Percentiles rank a stretch among this genome's conserved stretches.
Evolutionary conservation across 805 yeast species (phyloP).

Genomic region (Candida tammaniensis): DNA sequence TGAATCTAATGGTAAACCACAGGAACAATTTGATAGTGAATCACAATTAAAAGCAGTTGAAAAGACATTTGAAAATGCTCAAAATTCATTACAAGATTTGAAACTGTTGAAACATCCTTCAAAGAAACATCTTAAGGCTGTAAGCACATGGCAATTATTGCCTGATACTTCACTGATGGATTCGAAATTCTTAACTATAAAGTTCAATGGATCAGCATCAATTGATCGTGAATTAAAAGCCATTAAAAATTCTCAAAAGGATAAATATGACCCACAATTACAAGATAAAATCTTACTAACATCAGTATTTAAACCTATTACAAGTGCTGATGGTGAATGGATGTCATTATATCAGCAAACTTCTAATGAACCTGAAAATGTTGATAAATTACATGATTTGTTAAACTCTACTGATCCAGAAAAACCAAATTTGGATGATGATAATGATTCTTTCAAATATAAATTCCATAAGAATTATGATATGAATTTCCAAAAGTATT

Average conservation of each 20-base stretch:
- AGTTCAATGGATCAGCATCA: constrained; percentile 59
- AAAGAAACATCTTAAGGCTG: constrained; percentile 70
- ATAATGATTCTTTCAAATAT: constrained; percentile 43
- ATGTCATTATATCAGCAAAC: constrained; percentile 53
- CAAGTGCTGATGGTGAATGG: constrained; percentile 74
- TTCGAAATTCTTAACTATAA: constrained; percentile 62
- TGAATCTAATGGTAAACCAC: constrained; percentile 2
- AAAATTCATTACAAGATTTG: constrained; percentile 39
- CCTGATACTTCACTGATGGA: constrained; percentile 95
- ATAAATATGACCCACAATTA: constrained; percentile 24
- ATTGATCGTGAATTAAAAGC: constrained; percentile 34
- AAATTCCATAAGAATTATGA: constrained; percentile 78
- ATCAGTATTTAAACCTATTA: constrained; percentile 71
- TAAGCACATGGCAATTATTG: constrained; percentile 70
- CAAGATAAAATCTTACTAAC: constrained; percentile 45
- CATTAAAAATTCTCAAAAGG: constrained; percentile 26
- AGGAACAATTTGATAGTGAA: constrained; percentile 50
- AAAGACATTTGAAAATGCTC: constrained; percentile 66
- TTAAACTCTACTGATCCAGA: constrained; percentile 41
- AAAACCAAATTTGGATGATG: constrained; percentile 47
- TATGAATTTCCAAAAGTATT: constrained; percentile 51
- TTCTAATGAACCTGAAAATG: constrained; percentile 22
- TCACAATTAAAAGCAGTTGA: constrained; percentile 70
- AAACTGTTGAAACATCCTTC: constrained; percentile 71
- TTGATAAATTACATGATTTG: constrained; percentile 21